Conservation (phyloP, 129 eudicot genomes). For the Logfia minima region DNA sequence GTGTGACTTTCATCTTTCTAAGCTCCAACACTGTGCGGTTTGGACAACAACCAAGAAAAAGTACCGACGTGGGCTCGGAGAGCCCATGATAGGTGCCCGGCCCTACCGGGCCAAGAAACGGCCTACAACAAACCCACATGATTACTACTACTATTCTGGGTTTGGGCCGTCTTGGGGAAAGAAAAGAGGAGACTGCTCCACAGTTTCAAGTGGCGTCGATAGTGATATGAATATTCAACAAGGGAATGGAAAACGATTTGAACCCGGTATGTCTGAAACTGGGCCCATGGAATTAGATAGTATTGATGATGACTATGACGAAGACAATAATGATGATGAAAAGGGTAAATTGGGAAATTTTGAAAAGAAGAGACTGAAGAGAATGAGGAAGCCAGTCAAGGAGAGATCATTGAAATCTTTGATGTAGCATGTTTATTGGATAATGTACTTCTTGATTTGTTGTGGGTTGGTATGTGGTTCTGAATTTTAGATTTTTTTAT, state of each 20-base stretch:
- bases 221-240: conserved; percentile 8
- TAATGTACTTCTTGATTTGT: not conserved
- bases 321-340: not conserved
- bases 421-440: conserved; percentile 18
- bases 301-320: not conserved
- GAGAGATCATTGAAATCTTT: conserved; percentile 63
- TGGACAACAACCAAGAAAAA: conserved; percentile 22
- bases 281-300: conserved; percentile 12
- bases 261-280: not conserved
- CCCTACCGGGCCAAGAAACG: conserved; percentile 8
- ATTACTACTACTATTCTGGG: conserved; percentile 71
- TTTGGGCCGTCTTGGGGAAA: conserved; percentile 90
- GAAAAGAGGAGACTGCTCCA: conserved; percentile 40
- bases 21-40: conserved; percentile 17
- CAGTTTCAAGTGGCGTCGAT: not conserved
- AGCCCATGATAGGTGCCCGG: not conserved
- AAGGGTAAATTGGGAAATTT: not conserved
- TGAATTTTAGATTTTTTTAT: not conserved
- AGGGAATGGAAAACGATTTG: conserved; percentile 1
- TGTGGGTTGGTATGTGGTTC: not conserved
- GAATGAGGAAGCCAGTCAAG: conserved; percentile 44
- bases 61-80: not conserved
- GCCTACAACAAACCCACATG: conserved; percentile 36
- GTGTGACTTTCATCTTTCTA: conserved; percentile 48
- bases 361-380: conserved; percentile 9